Conservation (phyloP, 208 protist genomes). For the Sergeia podlipaevii region DNA sequence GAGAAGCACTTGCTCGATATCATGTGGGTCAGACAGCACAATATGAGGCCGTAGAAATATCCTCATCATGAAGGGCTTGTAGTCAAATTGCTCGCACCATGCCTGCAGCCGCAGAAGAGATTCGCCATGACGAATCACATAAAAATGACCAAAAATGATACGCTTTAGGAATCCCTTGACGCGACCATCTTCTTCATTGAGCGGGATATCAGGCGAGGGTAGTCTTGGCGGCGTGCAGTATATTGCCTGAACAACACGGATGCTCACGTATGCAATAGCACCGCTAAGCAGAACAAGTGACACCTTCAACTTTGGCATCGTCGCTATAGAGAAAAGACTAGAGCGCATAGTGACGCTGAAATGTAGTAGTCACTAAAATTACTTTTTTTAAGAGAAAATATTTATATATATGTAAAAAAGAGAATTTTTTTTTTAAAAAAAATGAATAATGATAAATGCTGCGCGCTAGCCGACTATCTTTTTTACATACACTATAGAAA, state of each 20-base stretch:
- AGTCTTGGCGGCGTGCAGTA: conserved; percentile 28
- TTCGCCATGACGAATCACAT: conserved; percentile 37
- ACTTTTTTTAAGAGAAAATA: conserved; percentile 8
- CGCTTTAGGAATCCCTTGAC: conserved; percentile 40
- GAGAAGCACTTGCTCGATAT: conserved; percentile 48
- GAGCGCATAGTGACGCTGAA: not conserved
- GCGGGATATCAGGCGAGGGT: conserved; percentile 31
- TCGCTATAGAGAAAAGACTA: conserved; percentile 6
- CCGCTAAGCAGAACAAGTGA: conserved; percentile 1
- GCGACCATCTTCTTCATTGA: conserved; percentile 20
- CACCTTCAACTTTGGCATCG: conserved; percentile 3
- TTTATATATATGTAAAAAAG: not conserved
- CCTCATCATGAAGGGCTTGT: conserved; percentile 51
- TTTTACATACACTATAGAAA: conserved; percentile 7
- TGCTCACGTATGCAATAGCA: conserved; percentile 11
- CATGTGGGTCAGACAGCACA: conserved; percentile 36
- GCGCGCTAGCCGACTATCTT: not conserved
- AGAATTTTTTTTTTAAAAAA: conserved; percentile 8
- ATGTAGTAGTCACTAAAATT: no score
- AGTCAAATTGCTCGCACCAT: conserved; percentile 33
- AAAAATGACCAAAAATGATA: conserved; percentile 46
- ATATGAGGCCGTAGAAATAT: conserved; percentile 50
- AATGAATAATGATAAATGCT: conserved; percentile 3
- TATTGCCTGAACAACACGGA: conserved; percentile 17
- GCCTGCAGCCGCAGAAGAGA: conserved; percentile 34